Evolutionary conservation across 208 protist genomes (phyloP), one percentile per base, ranked within the genome.

Genomic region (Trypanosoma melophagium): DNA sequence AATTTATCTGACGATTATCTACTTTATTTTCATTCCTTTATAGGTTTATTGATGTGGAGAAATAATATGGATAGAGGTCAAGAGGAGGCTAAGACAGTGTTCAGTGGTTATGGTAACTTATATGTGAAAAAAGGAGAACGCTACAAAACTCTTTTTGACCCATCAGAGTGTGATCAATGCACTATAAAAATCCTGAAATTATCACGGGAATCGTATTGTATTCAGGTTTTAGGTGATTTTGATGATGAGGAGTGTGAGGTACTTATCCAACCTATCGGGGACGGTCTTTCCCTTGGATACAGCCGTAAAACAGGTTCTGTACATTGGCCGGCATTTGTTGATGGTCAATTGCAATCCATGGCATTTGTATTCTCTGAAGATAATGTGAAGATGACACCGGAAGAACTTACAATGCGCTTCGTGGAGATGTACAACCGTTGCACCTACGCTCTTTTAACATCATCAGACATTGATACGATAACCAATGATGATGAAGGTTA

Each of bases 351-450:
- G 9, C 52, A 79, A 50, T 49, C 35, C 1, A 53, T 90, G 19
- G 84, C 79, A 19, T 86, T 90, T 45, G 71, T 71, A 60, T 90
- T 90, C 70, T 62, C 58, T 22, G 71, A 74, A 13, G 24, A 56
- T 7, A 66, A 60, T 35, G 40, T 31, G 19, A 70, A 41, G 17
- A 25, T 56, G 31, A 67, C 66, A 3, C 38, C 66, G 14, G 28
- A 50, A 12, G 13, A 45, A 45, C 1, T 62, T 28, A 69, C 76
- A 53, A 59, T 60, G 12, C 40, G 54, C 25, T 87, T 86, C 66
- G 73, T 87, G 1, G 64, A 79, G 24, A 51, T 86, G 25, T 90
- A 79, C 76, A 90, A 90, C 64, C 69, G 74, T 25, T 90, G 84
- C 66, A 78, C 69, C 19, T 90, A 90, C 69, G 75, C 71, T 41